phyloP scores from a whole-genome alignment of 2,329 filamentous ascomycete genomes.

The Pochonia chlamydosporia region DNA sequence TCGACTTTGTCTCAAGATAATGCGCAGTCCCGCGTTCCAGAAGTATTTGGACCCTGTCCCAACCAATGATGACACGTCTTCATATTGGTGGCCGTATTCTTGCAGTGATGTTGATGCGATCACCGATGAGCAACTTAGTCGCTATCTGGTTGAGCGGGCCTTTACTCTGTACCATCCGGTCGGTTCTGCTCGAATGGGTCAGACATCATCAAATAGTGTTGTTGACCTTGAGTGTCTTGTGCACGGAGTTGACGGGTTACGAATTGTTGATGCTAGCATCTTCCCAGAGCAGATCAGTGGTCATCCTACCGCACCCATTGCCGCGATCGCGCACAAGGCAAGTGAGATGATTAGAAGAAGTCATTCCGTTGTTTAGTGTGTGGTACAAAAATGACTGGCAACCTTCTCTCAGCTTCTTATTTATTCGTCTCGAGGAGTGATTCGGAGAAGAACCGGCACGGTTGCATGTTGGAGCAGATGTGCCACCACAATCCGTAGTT shows the following conservation, averaged over 20 bases:
- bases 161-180: constrained; percentile 16
- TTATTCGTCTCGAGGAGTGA: too few species aligned
- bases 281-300: constrained; percentile 36
- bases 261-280: constrained; percentile 52
- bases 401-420: too few species aligned
- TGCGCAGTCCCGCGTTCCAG: constrained; percentile 8
- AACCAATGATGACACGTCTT: constrained; percentile 8
- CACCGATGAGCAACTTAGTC: constrained; percentile 14
- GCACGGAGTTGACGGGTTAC: constrained; percentile 42
- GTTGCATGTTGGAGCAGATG: too few species aligned
- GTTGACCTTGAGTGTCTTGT: constrained; percentile 49
- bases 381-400: too few species aligned
- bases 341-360: constrained; percentile 14
- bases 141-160: constrained; percentile 11
- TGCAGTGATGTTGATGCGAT: constrained; percentile 12
- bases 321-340: constrained; percentile 14
- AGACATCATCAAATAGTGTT: constrained; percentile 9
- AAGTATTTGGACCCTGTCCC: constrained; percentile 12
- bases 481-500: too few species aligned
- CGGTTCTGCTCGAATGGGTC: constrained; percentile 15
- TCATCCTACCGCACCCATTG: constrained; percentile 15
- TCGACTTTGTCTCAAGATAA: constrained; percentile 12
- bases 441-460: too few species aligned
- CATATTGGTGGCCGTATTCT: constrained; percentile 16
- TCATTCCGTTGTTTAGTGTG: too few species aligned